Evolutionary conservation across 768 basidiomycete species (phyloP).

Genomic region (Tulasnella sp.): DNA sequence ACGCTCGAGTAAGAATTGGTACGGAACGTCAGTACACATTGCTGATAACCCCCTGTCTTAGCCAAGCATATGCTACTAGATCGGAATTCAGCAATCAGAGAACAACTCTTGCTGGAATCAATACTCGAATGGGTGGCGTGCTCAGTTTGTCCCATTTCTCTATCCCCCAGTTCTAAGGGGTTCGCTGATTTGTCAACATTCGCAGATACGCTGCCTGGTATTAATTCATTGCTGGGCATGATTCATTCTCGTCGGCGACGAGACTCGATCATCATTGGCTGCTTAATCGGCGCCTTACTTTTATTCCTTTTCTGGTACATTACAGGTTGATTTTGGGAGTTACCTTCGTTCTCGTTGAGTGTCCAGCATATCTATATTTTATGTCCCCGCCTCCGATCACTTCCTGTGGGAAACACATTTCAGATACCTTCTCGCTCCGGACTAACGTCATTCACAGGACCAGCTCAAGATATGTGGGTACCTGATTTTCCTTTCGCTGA

Average conservation of each 20-base stretch:
- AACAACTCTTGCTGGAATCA: conserved; percentile 61
- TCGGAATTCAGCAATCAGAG: conserved; percentile 84
- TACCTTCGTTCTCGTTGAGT: too few relatives aligned
- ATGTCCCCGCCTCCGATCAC: too few relatives aligned
- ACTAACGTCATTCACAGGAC: too few relatives aligned
- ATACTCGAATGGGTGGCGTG: conserved; percentile 72
- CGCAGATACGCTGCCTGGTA: conserved; percentile 82
- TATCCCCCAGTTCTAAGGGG: neutral
- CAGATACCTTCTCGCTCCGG: too few relatives aligned
- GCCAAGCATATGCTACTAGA: conserved; percentile 95
- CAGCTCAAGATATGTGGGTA: too few relatives aligned
- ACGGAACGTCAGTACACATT: neutral
- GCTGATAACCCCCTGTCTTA: conserved; percentile 26
- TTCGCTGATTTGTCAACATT: too few relatives aligned
- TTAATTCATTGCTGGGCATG: conserved; percentile 83
- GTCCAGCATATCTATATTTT: too few relatives aligned
- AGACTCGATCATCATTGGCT: conserved; percentile 82
- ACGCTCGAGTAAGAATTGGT: conserved; percentile 59
- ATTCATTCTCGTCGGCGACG: conserved; percentile 83
- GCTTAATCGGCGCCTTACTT: conserved; percentile 76
- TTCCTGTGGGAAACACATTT: too few relatives aligned
- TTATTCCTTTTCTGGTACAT: conserved; percentile 48
- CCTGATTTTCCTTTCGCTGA: too few relatives aligned
- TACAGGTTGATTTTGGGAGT: conserved; percentile 16
- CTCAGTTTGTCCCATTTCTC: conserved; percentile 45